phyloP scores from a whole-genome alignment of 164 flowering plant species.

The Tinospora cordifolia region DNA sequence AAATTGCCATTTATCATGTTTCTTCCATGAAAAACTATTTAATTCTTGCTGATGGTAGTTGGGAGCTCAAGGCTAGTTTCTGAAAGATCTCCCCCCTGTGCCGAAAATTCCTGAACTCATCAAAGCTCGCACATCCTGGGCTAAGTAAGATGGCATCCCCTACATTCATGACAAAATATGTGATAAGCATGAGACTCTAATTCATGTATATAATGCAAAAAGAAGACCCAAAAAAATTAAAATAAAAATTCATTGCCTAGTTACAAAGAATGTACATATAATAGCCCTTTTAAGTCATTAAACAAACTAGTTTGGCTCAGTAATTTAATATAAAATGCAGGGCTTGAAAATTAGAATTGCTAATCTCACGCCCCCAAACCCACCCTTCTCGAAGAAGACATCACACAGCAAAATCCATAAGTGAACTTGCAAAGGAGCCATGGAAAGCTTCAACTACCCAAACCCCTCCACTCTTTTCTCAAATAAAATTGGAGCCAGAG shows the following conservation, averaged over 20 bases:
- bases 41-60: neutral
- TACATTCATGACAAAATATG: conserved; percentile 6
- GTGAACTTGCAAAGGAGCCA: no score
- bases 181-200: neutral
- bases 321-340: neutral
- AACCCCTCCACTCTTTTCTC: no score
- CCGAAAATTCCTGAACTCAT: conserved; percentile 32
- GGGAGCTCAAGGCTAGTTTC: conserved; percentile 18
- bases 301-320: neutral
- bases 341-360: neutral
- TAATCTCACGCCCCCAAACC: no score
- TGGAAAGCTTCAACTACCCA: no score
- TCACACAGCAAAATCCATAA: no score
- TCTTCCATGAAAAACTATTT: no score
- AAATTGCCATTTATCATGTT: neutral
- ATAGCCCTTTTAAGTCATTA: neutral
- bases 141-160: conserved; percentile 30
- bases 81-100: conserved; percentile 32
- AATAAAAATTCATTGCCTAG: neutral
- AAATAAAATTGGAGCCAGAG: no score
- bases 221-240: neutral
- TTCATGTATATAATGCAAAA: neutral
- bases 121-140: conserved; percentile 38
- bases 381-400: no score
- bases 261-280: neutral